Base-by-base conservation (phyloP, 768 basidiomycete species). In the Lenzites betulinus region DNA sequence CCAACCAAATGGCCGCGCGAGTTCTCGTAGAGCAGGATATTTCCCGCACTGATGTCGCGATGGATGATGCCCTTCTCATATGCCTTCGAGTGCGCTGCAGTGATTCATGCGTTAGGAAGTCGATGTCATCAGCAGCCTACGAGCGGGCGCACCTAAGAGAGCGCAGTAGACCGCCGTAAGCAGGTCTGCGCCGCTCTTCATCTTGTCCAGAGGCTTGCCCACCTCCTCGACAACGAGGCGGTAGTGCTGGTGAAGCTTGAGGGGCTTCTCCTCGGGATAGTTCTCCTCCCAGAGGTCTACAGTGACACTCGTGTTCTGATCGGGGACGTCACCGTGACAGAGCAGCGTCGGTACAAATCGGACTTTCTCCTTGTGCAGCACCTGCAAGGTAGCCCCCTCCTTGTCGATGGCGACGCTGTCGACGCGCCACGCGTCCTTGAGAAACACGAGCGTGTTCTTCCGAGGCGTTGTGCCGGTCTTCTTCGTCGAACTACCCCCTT, bases 361-460 rank as follows among this genome's bases (percentile, higher is more conserved):
- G 33, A 56, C 55, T 13, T 39, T 22, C 23, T 47, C 15, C 23
- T 48, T 11, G 36, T 39, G 26, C 5, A 49, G 46, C 16, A 48
- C 7, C 39, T n/a, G 13, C 7, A 53, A 35, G 1, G 59, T 46
- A 1, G 36, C 43, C 1, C 60, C 53, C 30, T 65, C 64, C 30
- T 51, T 52, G 35, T 41, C 23, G 36, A 54, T 16, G 9, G 15
- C 18, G 20, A 12, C 23, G 25, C 42, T 53, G 13, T 25, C 28
- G 11, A 48, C 33, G 3, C 60, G 56, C 64, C 64, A 65, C 18
- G 48, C 44, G 36, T 65, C 64, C 53, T 62, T 65, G n/a, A 65
- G 26, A 25, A 49, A 65, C 5, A 62, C 56, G 23, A 65, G 46
- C 6, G 35, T 30, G 9, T 51, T 25, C 39, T 23, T 35, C 49